Percentiles rank a stretch among this genome's conserved stretches.
phyloP scores from a whole-genome alignment of 257 asterid genomes.

The Coffea eugenioides region DNA sequence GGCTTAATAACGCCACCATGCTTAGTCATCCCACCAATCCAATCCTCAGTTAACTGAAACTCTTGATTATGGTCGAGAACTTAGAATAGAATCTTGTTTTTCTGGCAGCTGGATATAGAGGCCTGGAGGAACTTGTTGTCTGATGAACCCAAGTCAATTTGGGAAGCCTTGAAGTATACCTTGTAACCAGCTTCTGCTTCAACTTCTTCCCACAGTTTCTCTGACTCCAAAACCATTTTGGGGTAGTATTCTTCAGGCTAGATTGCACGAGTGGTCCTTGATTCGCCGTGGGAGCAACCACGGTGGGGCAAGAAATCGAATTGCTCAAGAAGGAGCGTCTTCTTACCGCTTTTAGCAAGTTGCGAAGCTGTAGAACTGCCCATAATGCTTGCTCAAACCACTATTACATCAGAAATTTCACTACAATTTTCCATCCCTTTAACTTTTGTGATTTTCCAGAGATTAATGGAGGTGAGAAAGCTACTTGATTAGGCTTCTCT shows the following conservation, averaged over 20 bases:
- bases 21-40: constrained; percentile 68
- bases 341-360: constrained; percentile 59
- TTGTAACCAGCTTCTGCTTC: constrained; percentile 73
- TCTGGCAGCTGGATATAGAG: constrained; percentile 54
- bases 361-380: constrained; percentile 93
- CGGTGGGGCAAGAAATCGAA: constrained; percentile 95
- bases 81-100: constrained; percentile 44
- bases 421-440: constrained; percentile 34
- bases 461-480: neutral
- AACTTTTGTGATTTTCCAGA: neutral
- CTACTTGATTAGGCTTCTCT: neutral
- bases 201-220: constrained; percentile 59
- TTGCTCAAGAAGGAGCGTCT: constrained; percentile 81
- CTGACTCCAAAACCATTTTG: constrained; percentile 54
- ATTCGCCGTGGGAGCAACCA: constrained; percentile 98
- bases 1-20: constrained; percentile 87
- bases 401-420: constrained; percentile 62
- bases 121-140: constrained; percentile 50
- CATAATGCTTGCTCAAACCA: constrained; percentile 86
- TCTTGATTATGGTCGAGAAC: constrained; percentile 33
- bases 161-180: constrained; percentile 69
- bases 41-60: constrained; percentile 53
- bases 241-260: constrained; percentile 86
- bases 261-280: constrained; percentile 79
- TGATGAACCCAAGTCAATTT: constrained; percentile 66